A percentile compares a stretch with the other conserved stretches of the same genome.
These are phyloP conservation scores for Pneumocystis carinii DNA, from an alignment of 1,139 yeast species.

Conservation along the genomic window DNA sequence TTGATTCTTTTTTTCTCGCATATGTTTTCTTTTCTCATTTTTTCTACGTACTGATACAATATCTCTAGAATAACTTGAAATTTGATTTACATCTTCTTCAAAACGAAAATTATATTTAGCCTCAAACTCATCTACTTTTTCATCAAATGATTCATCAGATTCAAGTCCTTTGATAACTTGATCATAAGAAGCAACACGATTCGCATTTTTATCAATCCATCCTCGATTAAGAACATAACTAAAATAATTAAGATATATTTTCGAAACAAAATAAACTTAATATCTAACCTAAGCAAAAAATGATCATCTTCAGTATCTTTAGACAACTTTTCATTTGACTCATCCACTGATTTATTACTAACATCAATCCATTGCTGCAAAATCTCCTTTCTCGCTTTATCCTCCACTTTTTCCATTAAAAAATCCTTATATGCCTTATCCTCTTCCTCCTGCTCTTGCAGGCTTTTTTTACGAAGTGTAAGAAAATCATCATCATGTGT, in stretches of 20 bases:
- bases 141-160: constrained; percentile 79
- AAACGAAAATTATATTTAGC: constrained; percentile 85
- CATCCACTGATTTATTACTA: constrained; percentile 2
- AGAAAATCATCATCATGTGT: constrained; percentile 37
- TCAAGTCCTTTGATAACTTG: constrained; percentile 34
- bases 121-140: constrained; percentile 82
- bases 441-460: constrained; percentile 24
- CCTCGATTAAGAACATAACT: constrained; percentile 8
- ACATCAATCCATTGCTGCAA: constrained; percentile 47
- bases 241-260: background rate
- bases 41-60: constrained; percentile 72
- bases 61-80: constrained; percentile 90
- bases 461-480: constrained; percentile 41
- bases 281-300: constrained; percentile 11
- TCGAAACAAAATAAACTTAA: background rate
- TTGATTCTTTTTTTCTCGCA: constrained; percentile 57
- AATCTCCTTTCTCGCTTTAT: constrained; percentile 47
- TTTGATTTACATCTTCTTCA: constrained; percentile 77
- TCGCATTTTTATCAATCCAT: constrained; percentile 12
- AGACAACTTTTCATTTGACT: background rate
- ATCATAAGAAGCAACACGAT: constrained; percentile 24
- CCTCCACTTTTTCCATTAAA: constrained; percentile 14
- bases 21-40: constrained; percentile 60
- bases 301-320: constrained; percentile 7
- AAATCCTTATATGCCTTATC: constrained; percentile 12